Evolutionary conservation across 257 asterid species (phyloP), one percentile per base, ranked within the genome.

Genomic region (Fraxinus excelsior): DNA sequence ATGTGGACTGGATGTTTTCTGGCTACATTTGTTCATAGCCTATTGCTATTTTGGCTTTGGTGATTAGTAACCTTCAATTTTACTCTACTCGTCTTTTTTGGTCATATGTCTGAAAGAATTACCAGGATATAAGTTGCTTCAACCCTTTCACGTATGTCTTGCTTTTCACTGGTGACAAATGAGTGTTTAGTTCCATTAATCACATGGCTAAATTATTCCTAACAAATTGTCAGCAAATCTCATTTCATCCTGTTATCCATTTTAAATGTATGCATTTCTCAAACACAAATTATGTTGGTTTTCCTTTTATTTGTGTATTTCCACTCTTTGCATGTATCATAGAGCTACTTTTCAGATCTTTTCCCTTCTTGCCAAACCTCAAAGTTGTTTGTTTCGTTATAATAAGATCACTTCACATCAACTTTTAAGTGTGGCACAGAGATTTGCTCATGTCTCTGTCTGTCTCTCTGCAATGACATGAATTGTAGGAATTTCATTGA

Each of bases 1-100:
- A 23, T 65, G 44, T 29, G 46, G 21, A 44, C 5, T 2, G 42
- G 76, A 40, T 72, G 38, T 31, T 40, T 19, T 35, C 10, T 19
- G 21, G 32, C 26, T 56, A n/a, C 3, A 46, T 46, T 46, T 46
- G 58, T 46, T 46, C 58, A 14, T 16, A 14, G 16, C 21, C 1
- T 16, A 21, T 53, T 53, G 77, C 10, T 56, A 32, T 56, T 67
- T 28, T 65, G 44, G 71, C 66, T 82, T 72, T 53, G 14, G 71
- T 78, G 67, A 65, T 76, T 38, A 40, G 44, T 32, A 12, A 26
- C 75, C 16, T 26, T 21, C 28, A 31, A 49, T 70, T 21, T 66
- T 72, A 56, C 69, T 71, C 25, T 16, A 70, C 10, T 58, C 26
- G 31, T 23, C 58, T 69, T 18, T 37, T 70, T 29, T 42, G 42